Conservation (phyloP, 768 basidiomycete genomes). For the Cubamyces sp. region DNA sequence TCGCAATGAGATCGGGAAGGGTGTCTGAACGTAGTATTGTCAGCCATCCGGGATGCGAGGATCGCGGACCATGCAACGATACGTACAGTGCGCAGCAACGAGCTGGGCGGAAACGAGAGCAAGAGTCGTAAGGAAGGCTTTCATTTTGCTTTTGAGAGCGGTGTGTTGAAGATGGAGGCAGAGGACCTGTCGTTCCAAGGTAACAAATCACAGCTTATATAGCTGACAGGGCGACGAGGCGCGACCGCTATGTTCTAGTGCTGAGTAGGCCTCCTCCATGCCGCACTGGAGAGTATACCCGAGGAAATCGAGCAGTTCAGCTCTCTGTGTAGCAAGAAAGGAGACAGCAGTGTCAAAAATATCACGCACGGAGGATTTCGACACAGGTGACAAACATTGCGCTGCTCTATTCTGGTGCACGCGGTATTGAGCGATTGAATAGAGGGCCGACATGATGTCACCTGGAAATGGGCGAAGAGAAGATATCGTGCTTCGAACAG, state of each 20-base stretch:
- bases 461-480: neutral
- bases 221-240: neutral
- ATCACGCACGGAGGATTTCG: constrained; percentile 4
- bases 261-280: neutral
- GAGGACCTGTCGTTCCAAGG: neutral
- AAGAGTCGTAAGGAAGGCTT: constrained; percentile 27
- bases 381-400: neutral
- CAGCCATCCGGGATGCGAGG: neutral
- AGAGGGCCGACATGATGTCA: neutral
- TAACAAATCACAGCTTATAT: neutral
- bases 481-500: neutral
- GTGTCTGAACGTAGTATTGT: constrained; percentile 27
- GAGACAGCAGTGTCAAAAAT: neutral
- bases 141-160: constrained; percentile 21
- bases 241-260: neutral
- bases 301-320: neutral
- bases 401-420: neutral
- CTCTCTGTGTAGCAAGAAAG: neutral
- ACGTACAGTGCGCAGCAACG: constrained; percentile 30
- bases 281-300: neutral
- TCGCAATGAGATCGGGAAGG: constrained; percentile 35
- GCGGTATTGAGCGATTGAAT: neutral
- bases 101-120: constrained; percentile 26
- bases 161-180: neutral
- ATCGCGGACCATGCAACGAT: neutral